A percentile compares a stretch with the other conserved stretches of the same genome.
Conservation (phyloP, 2,329 filamentous ascomycete species). For the Leptographium radiaticola region DNA sequence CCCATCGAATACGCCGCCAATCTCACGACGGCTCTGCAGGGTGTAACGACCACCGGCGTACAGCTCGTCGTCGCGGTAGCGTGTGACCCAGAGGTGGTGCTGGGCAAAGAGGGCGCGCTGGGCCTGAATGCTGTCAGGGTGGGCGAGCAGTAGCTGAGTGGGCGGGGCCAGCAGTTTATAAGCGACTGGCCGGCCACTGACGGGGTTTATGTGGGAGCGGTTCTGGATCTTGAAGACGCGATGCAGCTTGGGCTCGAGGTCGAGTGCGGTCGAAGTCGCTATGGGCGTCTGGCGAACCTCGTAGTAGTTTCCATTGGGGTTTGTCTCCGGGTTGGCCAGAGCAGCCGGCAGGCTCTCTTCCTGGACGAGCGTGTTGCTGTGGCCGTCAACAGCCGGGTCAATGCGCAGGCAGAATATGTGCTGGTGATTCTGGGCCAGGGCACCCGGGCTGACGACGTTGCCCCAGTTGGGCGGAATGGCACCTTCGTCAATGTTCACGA, state of each 20-base stretch:
- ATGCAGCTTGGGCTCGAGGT: constrained; percentile 12
- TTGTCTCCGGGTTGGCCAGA: constrained; percentile 27
- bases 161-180: constrained; percentile 29
- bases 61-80: constrained; percentile 27
- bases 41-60: constrained; percentile 29
- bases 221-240: constrained; percentile 36
- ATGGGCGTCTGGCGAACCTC: constrained; percentile 30
- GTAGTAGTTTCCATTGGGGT: constrained; percentile 34
- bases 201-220: constrained; percentile 24
- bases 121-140: constrained; percentile 25
- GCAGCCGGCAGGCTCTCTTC: constrained; percentile 25
- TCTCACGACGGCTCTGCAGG: constrained; percentile 27
- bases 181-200: constrained; percentile 28
- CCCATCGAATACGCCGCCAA: constrained; percentile 22
- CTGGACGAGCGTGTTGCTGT: constrained; percentile 35
- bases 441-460: constrained; percentile 49
- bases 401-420: constrained; percentile 54
- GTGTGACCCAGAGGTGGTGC: constrained; percentile 32
- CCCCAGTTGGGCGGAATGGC: constrained; percentile 29
- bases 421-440: constrained; percentile 56
- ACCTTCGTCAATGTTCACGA: constrained; percentile 36
- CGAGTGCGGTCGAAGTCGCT: neutral
- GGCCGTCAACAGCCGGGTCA: constrained; percentile 49
- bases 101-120: constrained; percentile 27
- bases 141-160: constrained; percentile 31